Base-by-base conservation (phyloP, 352 stramenopile species). In the Pythium monospermum region DNA sequence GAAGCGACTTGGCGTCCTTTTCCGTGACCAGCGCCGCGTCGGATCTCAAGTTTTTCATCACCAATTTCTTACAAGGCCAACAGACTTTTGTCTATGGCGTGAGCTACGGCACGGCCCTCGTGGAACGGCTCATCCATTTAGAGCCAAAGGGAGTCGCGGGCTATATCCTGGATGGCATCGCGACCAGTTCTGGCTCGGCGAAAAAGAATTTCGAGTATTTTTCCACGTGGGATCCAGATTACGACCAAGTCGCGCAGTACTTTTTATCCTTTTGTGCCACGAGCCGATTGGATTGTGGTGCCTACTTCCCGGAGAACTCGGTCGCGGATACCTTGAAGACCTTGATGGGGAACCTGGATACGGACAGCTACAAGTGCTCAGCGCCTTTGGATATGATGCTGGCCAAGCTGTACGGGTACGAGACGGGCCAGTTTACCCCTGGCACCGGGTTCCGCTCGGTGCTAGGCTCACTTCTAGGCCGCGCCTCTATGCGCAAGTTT, bases 81-180 rank as follows among this genome's bases (percentile, higher is more conserved):
- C 3, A 67, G 2, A 53, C 68, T 16, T 55, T 51, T 15, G 35
- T 66, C 2, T 33, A 38, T 13, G 63, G 63, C 2, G 43, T 36
- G 19, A 71, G 63, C 51, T 71, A 71, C 59, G 63, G 63, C 45
- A 71, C 63, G 53, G 67, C 40, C 50, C 26, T 71, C 1, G 26
- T 47, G 22, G 53, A 68, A 32, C 63, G 58, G 27, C 13, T 68
- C 8, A 28, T 71, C 44, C 63, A 71, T 35, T 42, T 71, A 3
- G 15, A 61, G 5, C 26, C 55, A 3, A 46, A 46, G 19, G 38
- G 58, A 8, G 53, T 71, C 22, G 38, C 33, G 18, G 63, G 63
- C 22, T 71, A 71, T 46, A 53, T 71, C 13, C 55, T 68, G 25
- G 63, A 71, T 26, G 45, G 58, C 21, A 42, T 71, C 7, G 53